A percentile compares a stretch with the other conserved stretches of the same genome.
Evolutionary conservation across 768 basidiomycete genomes (phyloP).

Genomic region (Trametopsis cervina): DNA sequence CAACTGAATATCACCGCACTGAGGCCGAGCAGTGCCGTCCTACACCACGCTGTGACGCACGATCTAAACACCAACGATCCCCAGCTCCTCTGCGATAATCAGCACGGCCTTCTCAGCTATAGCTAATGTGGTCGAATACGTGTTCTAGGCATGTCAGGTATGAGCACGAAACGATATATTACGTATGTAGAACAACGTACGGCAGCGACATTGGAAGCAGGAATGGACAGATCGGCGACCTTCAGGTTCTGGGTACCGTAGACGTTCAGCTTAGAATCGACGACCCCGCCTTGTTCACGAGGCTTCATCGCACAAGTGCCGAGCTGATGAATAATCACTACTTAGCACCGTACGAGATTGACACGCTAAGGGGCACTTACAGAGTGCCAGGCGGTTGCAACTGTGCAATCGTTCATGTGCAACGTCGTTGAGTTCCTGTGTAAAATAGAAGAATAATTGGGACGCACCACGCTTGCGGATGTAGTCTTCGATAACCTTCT

Average conservation of each 20-base stretch:
- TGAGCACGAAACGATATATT: neutral
- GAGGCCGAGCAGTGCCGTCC: too few relatives aligned
- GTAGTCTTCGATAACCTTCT: constrained; percentile 26
- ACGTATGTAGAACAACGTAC: constrained; percentile 17
- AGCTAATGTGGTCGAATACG: constrained; percentile 9
- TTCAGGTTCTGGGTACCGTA: constrained; percentile 54
- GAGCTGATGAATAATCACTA: constrained; percentile 31
- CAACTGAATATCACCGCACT: too few relatives aligned
- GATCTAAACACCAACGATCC: constrained; percentile 5
- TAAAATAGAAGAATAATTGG: neutral
- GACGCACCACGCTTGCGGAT: constrained; percentile 16
- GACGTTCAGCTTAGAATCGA: constrained; percentile 53
- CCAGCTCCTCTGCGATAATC: constrained; percentile 11
- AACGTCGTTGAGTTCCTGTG: too few relatives aligned
- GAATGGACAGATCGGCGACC: constrained; percentile 30
- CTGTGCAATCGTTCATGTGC: constrained; percentile 10
- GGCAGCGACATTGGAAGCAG: constrained; percentile 31
- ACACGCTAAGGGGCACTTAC: constrained; percentile 17
- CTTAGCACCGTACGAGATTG: neutral
- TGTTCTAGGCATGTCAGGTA: constrained; percentile 8
- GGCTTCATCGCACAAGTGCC: constrained; percentile 69
- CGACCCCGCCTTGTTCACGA: constrained; percentile 50
- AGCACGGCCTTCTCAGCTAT: constrained; percentile 13
- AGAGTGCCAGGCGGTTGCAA: constrained; percentile 28
- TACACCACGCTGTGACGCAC: too few relatives aligned